A percentile compares a stretch with the other conserved stretches of the same genome.
Conservation (phyloP, 1,139 yeast genomes). For the Debaryomyces fabryi region DNA sequence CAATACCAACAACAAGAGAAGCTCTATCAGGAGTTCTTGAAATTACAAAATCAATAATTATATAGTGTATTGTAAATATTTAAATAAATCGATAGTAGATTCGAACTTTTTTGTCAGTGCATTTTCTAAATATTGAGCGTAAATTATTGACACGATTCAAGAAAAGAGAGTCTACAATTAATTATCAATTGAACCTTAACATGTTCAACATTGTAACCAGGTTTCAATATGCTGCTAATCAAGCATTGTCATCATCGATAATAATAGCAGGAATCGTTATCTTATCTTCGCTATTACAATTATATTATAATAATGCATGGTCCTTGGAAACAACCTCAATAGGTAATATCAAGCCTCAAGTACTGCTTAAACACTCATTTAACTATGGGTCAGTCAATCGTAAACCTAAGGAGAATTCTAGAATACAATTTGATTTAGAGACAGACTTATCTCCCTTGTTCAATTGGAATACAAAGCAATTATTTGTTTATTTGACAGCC, state of each 20-base stretch:
- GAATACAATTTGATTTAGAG: slow-evolving; percentile 70
- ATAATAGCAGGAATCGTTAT: slow-evolving; percentile 50
- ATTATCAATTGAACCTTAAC: neutral
- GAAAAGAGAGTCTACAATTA: neutral
- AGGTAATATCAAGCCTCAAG: slow-evolving; percentile 41
- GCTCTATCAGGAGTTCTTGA: slow-evolving; percentile 67
- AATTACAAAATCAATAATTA: slow-evolving; percentile 9
- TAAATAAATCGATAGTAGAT: neutral
- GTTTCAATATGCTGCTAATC: slow-evolving; percentile 58
- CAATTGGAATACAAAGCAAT: slow-evolving; percentile 97
- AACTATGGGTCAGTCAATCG: slow-evolving; percentile 72
- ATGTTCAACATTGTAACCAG: slow-evolving; percentile 47
- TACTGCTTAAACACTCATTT: slow-evolving; percentile 62
- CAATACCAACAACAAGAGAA: slow-evolving; percentile 80
- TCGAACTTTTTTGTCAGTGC: neutral
- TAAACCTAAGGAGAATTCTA: slow-evolving; percentile 79
- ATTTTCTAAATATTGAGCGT: neutral
- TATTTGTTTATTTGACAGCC: slow-evolving; percentile 86
- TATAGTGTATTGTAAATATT: slow-evolving; percentile 1
- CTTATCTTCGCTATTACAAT: slow-evolving; percentile 51
- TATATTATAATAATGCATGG: slow-evolving; percentile 49
- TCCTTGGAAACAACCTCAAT: slow-evolving; percentile 42
- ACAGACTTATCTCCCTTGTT: slow-evolving; percentile 70
- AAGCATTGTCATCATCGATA: slow-evolving; percentile 55
- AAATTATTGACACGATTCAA: slow-evolving; percentile 7